Conservation (phyloP, 768 basidiomycete species). For the Naematelia encephala region DNA sequence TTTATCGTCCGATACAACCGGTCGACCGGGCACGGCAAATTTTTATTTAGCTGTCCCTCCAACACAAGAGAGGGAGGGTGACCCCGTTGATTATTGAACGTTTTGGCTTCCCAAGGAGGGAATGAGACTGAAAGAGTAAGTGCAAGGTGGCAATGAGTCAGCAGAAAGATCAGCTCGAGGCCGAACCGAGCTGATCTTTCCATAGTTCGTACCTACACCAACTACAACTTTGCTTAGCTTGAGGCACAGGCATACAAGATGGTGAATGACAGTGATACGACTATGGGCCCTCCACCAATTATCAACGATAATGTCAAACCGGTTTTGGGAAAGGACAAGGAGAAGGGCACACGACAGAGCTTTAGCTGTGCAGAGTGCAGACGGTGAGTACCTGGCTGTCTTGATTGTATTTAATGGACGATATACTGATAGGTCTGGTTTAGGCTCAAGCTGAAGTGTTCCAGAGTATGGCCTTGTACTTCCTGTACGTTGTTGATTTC, state of each 20-base stretch:
- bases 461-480: constrained; percentile 46
- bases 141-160: too few species aligned
- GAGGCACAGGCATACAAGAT: not conserved
- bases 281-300: not conserved
- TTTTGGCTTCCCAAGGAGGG: not conserved
- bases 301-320: not conserved
- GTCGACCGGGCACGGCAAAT: not conserved
- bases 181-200: not conserved
- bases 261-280: not conserved
- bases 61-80: not conserved
- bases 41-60: not conserved
- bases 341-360: constrained; percentile 9
- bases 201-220: not conserved
- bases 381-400: constrained; percentile 25
- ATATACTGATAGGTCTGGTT: not conserved
- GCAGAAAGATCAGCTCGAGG: too few species aligned
- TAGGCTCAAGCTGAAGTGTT: constrained; percentile 45
- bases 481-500: constrained; percentile 30
- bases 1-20: not conserved
- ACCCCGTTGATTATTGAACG: not conserved
- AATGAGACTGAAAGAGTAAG: too few species aligned
- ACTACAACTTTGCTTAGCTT: too few species aligned
- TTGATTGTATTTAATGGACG: not conserved
- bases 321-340: not conserved
- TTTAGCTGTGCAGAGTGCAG: constrained; percentile 49